Evolutionary conservation across 1,284 basidiomycete genomes (phyloP).

Genomic region (Cutaneotrichosporon cavernicola): DNA sequence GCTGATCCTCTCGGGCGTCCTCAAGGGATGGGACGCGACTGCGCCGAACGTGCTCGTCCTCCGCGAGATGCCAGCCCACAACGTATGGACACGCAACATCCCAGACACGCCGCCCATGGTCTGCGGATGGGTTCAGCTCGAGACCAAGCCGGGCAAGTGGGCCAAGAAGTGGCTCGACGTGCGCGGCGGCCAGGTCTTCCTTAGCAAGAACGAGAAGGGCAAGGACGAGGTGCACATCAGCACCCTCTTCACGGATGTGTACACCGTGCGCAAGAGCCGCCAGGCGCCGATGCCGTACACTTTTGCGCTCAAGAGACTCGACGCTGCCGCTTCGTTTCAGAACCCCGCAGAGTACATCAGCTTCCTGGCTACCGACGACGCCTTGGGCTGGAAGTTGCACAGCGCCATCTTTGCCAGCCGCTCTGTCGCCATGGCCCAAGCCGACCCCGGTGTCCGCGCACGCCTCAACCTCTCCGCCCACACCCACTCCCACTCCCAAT

Average conservation of each 20-base stretch:
- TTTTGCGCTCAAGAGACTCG: constrained; percentile 77
- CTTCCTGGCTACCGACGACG: constrained; percentile 68
- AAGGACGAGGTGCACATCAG: constrained; percentile 65
- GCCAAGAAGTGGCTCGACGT: constrained; percentile 81
- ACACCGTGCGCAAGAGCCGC: constrained; percentile 65
- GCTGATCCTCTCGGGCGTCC: constrained; percentile 65
- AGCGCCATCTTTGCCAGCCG: constrained; percentile 39
- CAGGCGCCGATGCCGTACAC: constrained; percentile 65
- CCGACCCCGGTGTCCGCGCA: constrained; percentile 1
- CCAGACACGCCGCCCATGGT: constrained; percentile 68
- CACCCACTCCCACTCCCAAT: no score
- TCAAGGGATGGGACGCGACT: constrained; percentile 75
- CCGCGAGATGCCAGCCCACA: constrained; percentile 60
- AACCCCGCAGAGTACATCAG: constrained; percentile 79
- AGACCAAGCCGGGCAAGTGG: constrained; percentile 87
- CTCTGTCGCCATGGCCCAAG: constrained; percentile 16
- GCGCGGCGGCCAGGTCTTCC: constrained; percentile 75
- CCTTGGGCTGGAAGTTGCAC: constrained; percentile 40
- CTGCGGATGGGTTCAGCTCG: constrained; percentile 76
- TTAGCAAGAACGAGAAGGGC: constrained; percentile 80
- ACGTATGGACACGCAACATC: constrained; percentile 51
- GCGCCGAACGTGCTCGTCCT: constrained; percentile 72
- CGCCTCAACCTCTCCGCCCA: background rate
- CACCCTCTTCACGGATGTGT: constrained; percentile 75
- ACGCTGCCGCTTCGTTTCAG: constrained; percentile 78